Evolutionary conservation across 1,284 basidiomycete genomes (phyloP).

Genomic region (Melampsora americana): DNA sequence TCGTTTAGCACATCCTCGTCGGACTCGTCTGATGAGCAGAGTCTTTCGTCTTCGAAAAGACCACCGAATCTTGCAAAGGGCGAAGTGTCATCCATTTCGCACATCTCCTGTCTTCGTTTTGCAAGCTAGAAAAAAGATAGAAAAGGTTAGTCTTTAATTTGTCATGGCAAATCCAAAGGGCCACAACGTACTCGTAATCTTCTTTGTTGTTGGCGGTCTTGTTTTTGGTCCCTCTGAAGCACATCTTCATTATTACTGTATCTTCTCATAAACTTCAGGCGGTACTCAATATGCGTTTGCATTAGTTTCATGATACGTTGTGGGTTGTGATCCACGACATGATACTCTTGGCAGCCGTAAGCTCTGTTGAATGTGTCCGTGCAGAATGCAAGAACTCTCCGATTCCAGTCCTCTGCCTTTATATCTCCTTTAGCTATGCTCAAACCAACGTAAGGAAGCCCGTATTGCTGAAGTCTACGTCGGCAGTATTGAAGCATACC

Average conservation of each 20-base stretch:
- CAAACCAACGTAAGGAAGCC: conserved; percentile 15
- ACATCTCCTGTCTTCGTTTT: background rate
- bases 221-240: background rate
- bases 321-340: background rate
- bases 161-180: too few relatives aligned
- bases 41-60: background rate
- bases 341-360: background rate
- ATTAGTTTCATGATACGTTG: background rate
- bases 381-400: conserved; percentile 2
- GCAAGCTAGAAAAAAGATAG: conserved; percentile 9
- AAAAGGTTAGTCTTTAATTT: too few relatives aligned
- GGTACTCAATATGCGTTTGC: background rate
- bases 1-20: background rate
- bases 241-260: background rate
- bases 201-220: background rate
- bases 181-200: too few relatives aligned
- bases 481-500: background rate
- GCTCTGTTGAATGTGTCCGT: conserved; percentile 14
- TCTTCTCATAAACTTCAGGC: conserved; percentile 3
- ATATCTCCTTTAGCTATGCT: background rate
- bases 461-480: conserved; percentile 7
- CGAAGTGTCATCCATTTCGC: too few relatives aligned
- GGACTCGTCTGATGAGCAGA: conserved; percentile 2
- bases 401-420: conserved; percentile 20
- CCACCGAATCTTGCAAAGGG: background rate